Evolutionary conservation across 2,329 filamentous ascomycete species (phyloP).

Genomic region (Fusarium sp.): DNA sequence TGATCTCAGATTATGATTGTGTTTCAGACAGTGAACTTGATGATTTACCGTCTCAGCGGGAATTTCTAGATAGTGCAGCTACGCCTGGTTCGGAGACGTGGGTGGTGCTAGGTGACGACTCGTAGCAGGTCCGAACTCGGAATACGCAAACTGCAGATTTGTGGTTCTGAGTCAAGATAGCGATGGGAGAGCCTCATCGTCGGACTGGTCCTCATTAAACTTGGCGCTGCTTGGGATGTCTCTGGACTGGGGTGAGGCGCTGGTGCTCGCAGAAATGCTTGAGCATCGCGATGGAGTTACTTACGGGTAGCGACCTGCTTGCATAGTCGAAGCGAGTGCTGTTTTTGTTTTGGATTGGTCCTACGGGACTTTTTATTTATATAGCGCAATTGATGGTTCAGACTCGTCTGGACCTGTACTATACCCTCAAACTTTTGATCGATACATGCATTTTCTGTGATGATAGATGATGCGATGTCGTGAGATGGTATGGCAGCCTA

Average conservation of each 20-base stretch:
- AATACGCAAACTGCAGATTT: constrained; percentile 43
- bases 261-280: constrained; percentile 45
- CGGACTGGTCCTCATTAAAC: constrained; percentile 53
- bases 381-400: constrained; percentile 6
- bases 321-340: constrained; percentile 38
- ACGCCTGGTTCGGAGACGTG: constrained; percentile 50
- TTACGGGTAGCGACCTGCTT: constrained; percentile 18
- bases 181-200: constrained; percentile 46
- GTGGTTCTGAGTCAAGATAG: constrained; percentile 41
- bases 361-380: constrained; percentile 1
- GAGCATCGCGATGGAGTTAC: constrained; percentile 36
- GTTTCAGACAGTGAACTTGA: constrained; percentile 52
- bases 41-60: constrained; percentile 46
- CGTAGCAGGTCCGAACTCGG: constrained; percentile 56
- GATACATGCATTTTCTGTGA: background rate
- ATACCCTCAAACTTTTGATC: background rate
- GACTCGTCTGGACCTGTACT: background rate
- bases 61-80: constrained; percentile 45
- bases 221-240: constrained; percentile 29
- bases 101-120: constrained; percentile 59
- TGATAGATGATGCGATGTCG: too few relatives aligned
- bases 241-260: constrained; percentile 12
- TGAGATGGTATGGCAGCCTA: too few relatives aligned
- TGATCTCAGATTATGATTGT: constrained; percentile 51
- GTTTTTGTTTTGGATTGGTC: constrained; percentile 12